Conservation (phyloP, 345 rosid genomes). For the Euphorbia lathyris region DNA sequence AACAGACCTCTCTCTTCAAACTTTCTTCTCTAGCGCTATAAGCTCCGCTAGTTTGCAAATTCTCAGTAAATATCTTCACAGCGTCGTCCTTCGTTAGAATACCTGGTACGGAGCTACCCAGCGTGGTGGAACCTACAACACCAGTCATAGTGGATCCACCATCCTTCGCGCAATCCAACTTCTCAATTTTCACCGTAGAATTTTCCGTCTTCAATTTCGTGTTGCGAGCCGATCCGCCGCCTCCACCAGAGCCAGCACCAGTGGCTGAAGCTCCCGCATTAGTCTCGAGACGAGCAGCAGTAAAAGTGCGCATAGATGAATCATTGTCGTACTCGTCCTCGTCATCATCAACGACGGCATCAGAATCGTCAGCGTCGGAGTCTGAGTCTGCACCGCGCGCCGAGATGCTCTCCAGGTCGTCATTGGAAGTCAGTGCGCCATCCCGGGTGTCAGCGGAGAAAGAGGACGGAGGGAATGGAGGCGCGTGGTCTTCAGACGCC, state of each 20-base stretch:
- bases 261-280: conserved; percentile 31
- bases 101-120: conserved; percentile 46
- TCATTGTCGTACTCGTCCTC: conserved; percentile 82
- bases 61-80: conserved; percentile 79
- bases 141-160: conserved; percentile 42
- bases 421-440: conserved; percentile 87
- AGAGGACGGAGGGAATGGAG: conserved; percentile 83
- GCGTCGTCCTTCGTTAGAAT: conserved; percentile 66
- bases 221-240: conserved; percentile 37
- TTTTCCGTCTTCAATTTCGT: conserved; percentile 69
- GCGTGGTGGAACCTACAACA: conserved; percentile 32
- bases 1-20: conserved; percentile 76
- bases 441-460: conserved; percentile 94
- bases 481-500: conserved; percentile 72
- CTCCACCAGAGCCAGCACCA: conserved; percentile 29
- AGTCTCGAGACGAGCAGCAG: conserved; percentile 73
- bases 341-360: conserved; percentile 87
- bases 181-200: conserved; percentile 68
- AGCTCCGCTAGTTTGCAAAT: conserved; percentile 95
- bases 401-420: conserved; percentile 97
- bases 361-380: conserved; percentile 85
- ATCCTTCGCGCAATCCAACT: conserved; percentile 60
- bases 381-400: conserved; percentile 80
- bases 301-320: conserved; percentile 87
- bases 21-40: conserved; percentile 93